Conservation (phyloP, 495 filamentous ascomycete genomes). For the Aspergillus baeticus region DNA sequence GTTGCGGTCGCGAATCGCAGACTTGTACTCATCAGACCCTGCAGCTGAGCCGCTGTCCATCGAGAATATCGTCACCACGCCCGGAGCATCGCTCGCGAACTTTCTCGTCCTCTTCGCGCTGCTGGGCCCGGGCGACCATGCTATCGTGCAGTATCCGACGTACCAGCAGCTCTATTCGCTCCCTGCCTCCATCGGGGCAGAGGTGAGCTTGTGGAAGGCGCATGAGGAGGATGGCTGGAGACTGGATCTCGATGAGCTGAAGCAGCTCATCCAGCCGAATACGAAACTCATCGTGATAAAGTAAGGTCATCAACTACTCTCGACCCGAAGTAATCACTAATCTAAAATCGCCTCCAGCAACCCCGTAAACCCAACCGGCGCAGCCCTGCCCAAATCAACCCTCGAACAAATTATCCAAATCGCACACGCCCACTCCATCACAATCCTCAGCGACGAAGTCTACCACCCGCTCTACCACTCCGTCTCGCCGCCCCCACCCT, state of each 20-base stretch:
- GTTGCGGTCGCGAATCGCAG: too few relatives aligned
- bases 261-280: slow-evolving; percentile 65
- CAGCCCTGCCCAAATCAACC: slow-evolving; percentile 59
- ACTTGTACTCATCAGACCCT: too few relatives aligned
- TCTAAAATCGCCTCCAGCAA: slow-evolving; percentile 52
- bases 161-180: slow-evolving; percentile 87
- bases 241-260: slow-evolving; percentile 65
- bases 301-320: slow-evolving; percentile 28
- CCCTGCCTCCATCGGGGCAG: slow-evolving; percentile 73
- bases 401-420: slow-evolving; percentile 63
- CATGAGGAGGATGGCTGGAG: slow-evolving; percentile 63
- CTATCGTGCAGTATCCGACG: slow-evolving; percentile 85
- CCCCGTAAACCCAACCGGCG: slow-evolving; percentile 88
- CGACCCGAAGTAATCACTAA: neutral
- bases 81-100: slow-evolving; percentile 84
- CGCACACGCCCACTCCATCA: slow-evolving; percentile 61
- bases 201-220: slow-evolving; percentile 78
- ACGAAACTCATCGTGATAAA: slow-evolving; percentile 74
- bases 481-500: slow-evolving; percentile 63
- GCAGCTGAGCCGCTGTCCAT: too few relatives aligned
- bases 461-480: slow-evolving; percentile 88
- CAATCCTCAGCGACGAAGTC: slow-evolving; percentile 77
- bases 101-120: slow-evolving; percentile 74
- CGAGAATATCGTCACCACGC: slow-evolving; percentile 73
- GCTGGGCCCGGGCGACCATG: slow-evolving; percentile 78